Percentiles rank a stretch among this genome's conserved stretches.
phyloP scores from a whole-genome alignment of 148 eudicot species.

The Polygonum aviculare region DNA sequence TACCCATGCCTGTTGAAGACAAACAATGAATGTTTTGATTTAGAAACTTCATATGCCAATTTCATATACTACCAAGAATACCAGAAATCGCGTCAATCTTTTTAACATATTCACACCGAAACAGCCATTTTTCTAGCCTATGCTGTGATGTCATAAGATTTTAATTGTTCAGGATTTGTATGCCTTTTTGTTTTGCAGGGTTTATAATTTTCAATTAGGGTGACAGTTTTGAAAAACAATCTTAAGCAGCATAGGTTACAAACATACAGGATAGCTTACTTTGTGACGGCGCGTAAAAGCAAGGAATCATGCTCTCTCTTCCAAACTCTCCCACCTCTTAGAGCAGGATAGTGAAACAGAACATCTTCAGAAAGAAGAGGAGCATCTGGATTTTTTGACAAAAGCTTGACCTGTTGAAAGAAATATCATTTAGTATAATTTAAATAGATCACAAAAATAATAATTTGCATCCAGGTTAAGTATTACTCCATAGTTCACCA shows the following conservation, averaged over 20 bases:
- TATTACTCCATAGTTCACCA: background rate
- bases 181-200: no score
- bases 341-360: slow-evolving; percentile 52
- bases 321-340: slow-evolving; percentile 76
- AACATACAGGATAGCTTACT: slow-evolving; percentile 34
- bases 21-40: background rate
- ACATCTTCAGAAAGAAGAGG: slow-evolving; percentile 61
- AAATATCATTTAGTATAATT: background rate
- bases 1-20: slow-evolving; percentile 67
- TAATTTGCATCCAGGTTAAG: background rate
- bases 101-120: background rate
- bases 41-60: background rate
- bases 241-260: no score
- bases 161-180: no score
- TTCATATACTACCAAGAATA: background rate
- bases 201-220: no score
- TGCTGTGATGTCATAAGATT: no score
- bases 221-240: no score
- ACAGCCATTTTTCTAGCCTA: no score
- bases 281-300: slow-evolving; percentile 68
- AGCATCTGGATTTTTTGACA: slow-evolving; percentile 32
- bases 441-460: background rate
- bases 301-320: slow-evolving; percentile 64
- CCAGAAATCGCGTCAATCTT: background rate
- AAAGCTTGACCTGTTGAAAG: slow-evolving; percentile 37